Evolutionary conservation across 345 rosid genomes (phyloP).

Genomic region (Populus euphratica): DNA sequence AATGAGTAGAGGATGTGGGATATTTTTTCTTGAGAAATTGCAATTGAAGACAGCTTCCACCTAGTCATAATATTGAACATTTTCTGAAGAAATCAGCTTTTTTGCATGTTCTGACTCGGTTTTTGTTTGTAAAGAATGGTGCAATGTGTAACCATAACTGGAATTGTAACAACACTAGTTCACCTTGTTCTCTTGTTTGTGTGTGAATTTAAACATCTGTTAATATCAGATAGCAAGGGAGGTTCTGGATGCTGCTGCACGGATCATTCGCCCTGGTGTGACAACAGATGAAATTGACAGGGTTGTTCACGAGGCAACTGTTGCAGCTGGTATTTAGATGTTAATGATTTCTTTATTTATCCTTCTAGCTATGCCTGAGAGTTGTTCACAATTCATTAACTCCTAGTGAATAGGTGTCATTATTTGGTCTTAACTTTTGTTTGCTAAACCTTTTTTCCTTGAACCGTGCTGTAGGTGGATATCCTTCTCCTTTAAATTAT

Average conservation of each 20-base stretch:
- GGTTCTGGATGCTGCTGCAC: slow-evolving; percentile 90
- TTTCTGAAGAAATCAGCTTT: too few species aligned
- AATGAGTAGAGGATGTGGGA: too few species aligned
- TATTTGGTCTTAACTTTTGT: not conserved
- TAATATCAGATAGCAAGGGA: slow-evolving; percentile 68
- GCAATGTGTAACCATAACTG: too few species aligned
- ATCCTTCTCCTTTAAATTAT: slow-evolving; percentile 97
- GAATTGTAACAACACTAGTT: too few species aligned
- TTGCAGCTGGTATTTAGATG: slow-evolving; percentile 61
- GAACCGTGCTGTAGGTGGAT: slow-evolving; percentile 58
- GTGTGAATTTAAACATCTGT: not conserved
- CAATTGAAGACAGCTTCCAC: too few species aligned
- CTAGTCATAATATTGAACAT: too few species aligned
- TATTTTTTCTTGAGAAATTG: too few species aligned
- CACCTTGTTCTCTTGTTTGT: too few species aligned
- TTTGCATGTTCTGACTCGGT: too few species aligned
- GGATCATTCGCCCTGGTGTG: slow-evolving; percentile 69
- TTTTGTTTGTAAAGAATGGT: too few species aligned
- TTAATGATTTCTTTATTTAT: not conserved
- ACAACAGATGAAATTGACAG: slow-evolving; percentile 96
- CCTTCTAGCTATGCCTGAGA: not conserved
- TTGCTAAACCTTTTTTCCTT: not conserved
- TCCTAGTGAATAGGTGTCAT: too few species aligned
- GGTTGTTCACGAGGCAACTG: slow-evolving; percentile 85
- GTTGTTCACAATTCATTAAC: too few species aligned